Base-by-base conservation (phyloP, 495 filamentous ascomycete species). In the Cryomyces minteri region DNA sequence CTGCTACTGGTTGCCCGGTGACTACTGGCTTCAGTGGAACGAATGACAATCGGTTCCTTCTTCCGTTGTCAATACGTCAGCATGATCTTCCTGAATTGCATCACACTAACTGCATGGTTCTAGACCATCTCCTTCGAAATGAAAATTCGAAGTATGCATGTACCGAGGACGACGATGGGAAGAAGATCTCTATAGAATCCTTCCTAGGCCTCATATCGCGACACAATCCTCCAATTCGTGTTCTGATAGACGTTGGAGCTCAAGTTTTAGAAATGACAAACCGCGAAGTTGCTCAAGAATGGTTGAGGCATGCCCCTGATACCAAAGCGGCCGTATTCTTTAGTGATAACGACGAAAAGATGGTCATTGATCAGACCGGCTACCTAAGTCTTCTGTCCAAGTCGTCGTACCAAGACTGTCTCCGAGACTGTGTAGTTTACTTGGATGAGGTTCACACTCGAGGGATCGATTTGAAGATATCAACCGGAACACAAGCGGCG, bases 361-460 rank as follows among this genome's bases (percentile, higher is more conserved):
- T 47, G 4, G 71, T 78, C 1, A 12, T 71, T 0, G 63, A 71
- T 45, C 62, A 67, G 9, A 56, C 60, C 29, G 71, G 71, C 0
- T 42, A 18, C 4, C 53, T 62, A 0, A 71, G 79, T 44, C 58
- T 60, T 0, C 61, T 87, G 4, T 62, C 70, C 5, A 62, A 61
- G 0, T 86, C 84, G 0, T 66, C 80, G 0, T 88, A 73, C 54
- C 52, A 63, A 0, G 61, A 68, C 6, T 70, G 78, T 8, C 62
- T 84, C 30, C 74, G 72, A 8, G 49, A 57, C 0, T 88, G 80
- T 50, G 60, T 83, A 0, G 72, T 88, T 0, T 88, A 79, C 52
- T 64, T 88, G 2, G 83, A 87, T 41, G 74, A 90, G 49, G 72
- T 72, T 0, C 84, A 90, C 50, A 86, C 84, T 0, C 60, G 84